Percentiles rank a stretch among this genome's conserved stretches.
phyloP scores from a whole-genome alignment of 2,329 filamentous ascomycete genomes.

The Plectosphaerella plurivora region DNA sequence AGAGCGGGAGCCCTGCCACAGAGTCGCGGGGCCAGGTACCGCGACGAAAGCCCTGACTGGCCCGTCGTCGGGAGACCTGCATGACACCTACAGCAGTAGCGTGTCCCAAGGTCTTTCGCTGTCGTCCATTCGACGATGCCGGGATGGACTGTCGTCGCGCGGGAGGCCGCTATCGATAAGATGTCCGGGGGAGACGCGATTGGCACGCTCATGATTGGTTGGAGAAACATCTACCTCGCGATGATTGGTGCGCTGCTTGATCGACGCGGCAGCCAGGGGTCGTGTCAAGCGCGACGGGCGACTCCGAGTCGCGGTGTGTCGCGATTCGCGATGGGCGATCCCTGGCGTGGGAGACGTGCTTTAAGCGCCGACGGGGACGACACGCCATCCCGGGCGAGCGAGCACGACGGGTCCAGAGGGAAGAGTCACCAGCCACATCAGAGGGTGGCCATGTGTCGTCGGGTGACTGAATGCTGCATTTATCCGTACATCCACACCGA shows the following conservation, averaged over 20 bases:
- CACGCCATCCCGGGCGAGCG: too few relatives aligned
- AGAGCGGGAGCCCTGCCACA: too few relatives aligned
- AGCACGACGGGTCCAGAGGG: too few relatives aligned
- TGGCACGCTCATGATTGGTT: not conserved
- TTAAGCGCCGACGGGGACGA: too few relatives aligned
- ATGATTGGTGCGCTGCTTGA: not conserved
- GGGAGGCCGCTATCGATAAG: not conserved
- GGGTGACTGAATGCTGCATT: too few relatives aligned
- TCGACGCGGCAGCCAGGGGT: not conserved
- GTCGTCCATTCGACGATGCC: not conserved
- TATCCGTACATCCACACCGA: too few relatives aligned
- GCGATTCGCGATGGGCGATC: too few relatives aligned
- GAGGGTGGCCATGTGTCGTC: too few relatives aligned
- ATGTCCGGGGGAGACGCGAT: not conserved
- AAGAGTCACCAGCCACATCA: too few relatives aligned
- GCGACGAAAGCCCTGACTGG: not conserved
- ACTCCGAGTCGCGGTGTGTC: too few relatives aligned
- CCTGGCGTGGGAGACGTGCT: too few relatives aligned
- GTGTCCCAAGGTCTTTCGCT: not conserved
- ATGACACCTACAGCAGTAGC: not conserved
- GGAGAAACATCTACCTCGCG: not conserved
- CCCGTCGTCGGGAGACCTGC: constrained; percentile 1
- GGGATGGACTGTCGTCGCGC: not conserved
- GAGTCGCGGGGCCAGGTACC: not conserved
- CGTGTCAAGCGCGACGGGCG: too few relatives aligned